Conservation (phyloP, 345 rosid genomes). For the Euclidium syriacum region DNA sequence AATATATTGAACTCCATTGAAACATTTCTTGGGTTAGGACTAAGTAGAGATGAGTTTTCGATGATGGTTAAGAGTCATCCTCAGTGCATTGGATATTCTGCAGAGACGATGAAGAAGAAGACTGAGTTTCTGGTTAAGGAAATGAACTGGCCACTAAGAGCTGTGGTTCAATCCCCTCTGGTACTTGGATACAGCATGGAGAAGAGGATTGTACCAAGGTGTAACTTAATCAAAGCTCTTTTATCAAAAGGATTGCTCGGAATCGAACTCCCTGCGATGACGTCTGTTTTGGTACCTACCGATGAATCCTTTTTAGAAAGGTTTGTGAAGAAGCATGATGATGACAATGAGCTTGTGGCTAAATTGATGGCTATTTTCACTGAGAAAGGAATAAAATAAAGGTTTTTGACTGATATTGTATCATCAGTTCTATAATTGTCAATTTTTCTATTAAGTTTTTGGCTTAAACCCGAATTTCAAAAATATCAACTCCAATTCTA, state of each 20-base stretch:
- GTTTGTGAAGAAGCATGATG: not conserved
- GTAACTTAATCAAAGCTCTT: constrained; percentile 17
- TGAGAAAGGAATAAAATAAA: not conserved
- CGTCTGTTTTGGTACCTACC: not conserved
- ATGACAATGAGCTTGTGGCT: not conserved
- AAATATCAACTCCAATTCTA: no score
- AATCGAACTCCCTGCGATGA: not conserved
- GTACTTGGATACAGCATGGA: constrained; percentile 26
- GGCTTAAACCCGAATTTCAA: no score
- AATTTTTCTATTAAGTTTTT: no score
- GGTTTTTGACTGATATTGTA: no score
- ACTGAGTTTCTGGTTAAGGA: constrained; percentile 33
- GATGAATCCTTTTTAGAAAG: not conserved
- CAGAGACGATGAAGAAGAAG: not conserved
- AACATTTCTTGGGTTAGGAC: constrained; percentile 24
- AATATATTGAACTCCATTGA: constrained; percentile 15
- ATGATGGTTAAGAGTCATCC: not conserved
- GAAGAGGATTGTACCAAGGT: constrained; percentile 30
- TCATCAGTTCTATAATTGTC: no score
- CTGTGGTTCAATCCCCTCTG: constrained; percentile 7
- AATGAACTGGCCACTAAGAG: constrained; percentile 25
- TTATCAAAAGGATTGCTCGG: constrained; percentile 5
- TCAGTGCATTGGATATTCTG: not conserved
- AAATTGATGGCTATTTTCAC: constrained; percentile 7
- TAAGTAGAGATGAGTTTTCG: constrained; percentile 22